Percentiles rank a stretch among this genome's conserved stretches.
These are phyloP conservation scores for Isabelozyma rhagii DNA, from an alignment of 805 yeast species.

Conservation along the genomic window DNA sequence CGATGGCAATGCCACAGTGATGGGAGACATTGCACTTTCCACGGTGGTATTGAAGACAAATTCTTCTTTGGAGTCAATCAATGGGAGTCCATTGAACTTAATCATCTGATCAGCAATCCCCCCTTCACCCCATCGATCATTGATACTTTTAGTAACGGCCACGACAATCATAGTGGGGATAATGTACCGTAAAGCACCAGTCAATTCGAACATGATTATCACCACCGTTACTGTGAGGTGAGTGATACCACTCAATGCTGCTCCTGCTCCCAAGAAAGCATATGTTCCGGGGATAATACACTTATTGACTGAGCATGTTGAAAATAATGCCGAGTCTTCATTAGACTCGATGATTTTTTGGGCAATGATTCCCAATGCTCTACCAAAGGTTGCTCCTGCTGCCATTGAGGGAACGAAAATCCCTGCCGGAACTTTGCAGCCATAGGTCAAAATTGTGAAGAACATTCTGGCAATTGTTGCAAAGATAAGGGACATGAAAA, in stretches of 20 bases:
- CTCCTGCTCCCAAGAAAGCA: conserved; percentile 95
- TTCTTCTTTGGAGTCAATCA: conserved; percentile 69
- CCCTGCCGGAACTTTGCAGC: conserved; percentile 96
- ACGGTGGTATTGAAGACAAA: conserved; percentile 44
- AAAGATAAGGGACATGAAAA: conserved; percentile 52
- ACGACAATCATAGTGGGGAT: conserved; percentile 96
- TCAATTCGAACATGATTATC: conserved; percentile 90
- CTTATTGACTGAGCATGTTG: conserved; percentile 24
- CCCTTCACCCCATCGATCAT: conserved; percentile 68
- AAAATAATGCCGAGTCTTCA: conserved; percentile 32
- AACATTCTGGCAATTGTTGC: conserved; percentile 73
- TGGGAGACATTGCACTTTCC: conserved; percentile 60
- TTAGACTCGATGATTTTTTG: conserved; percentile 38
- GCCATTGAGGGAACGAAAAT: conserved; percentile 97
- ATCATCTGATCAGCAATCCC: conserved; percentile 98
- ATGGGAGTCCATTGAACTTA: conserved; percentile 81
- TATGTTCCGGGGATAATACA: conserved; percentile 93
- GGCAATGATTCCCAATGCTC: conserved; percentile 76
- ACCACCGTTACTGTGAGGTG: conserved; percentile 91
- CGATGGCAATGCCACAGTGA: conserved; percentile 35
- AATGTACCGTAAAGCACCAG: conserved; percentile 90
- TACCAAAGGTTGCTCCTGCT: conserved; percentile 91
- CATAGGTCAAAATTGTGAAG: conserved; percentile 81
- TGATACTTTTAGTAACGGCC: conserved; percentile 78
- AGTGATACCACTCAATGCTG: conserved; percentile 91